Evolutionary conservation across 2,329 filamentous ascomycete genomes (phyloP), one percentile per base, ranked within the genome.

Genomic region (Verticillium zaregamsianum): DNA sequence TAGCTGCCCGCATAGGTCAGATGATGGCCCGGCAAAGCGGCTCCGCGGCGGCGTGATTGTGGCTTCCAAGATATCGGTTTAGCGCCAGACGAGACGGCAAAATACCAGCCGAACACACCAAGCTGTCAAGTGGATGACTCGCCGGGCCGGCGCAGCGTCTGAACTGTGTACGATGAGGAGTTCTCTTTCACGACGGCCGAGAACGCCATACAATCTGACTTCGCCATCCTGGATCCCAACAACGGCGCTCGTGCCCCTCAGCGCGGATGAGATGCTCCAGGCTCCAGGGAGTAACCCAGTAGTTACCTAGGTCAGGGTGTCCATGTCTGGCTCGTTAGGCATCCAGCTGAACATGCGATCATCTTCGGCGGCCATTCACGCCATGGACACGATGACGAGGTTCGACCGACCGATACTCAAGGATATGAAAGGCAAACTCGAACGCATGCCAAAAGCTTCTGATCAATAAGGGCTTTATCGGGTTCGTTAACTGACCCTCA

Each of bases 281-380:
- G 91, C 61, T 90, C 86, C 4, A 94, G 79, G 91, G 82, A 23
- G 85, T 82, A 0, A 92, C 78, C 91, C 91, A 94, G 68, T 94
- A 94, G 28, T 28, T 6, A 6, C 5, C 4, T 28, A 1, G 0
- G 85, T 83, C 9, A 94, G 71, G 0, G 90, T 92, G 28, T 91
- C 86, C 75, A 90, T 82, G 66, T 93, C 90, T 0, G 90, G 89
- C 58, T 87, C 83, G 1, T 80, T 71, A 0, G 84, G 84, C 65
- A 65, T 77, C 33, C 67, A 79, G 62, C 69, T 85, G 70, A 78
- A 86, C 9, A 62, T 62, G 23, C 68, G 78, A 1, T 73, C 79
- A 68, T 79, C 82, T 64, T 79, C 86, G 61, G 72, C 78, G 1
- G 90, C 92, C 35, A 90, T 78, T 91, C 90, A 94, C 0, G 91